Evolutionary conservation across 441 rosid genomes (phyloP), one percentile per base, ranked within the genome.

Genomic region (Arabidopsis hybrid): DNA sequence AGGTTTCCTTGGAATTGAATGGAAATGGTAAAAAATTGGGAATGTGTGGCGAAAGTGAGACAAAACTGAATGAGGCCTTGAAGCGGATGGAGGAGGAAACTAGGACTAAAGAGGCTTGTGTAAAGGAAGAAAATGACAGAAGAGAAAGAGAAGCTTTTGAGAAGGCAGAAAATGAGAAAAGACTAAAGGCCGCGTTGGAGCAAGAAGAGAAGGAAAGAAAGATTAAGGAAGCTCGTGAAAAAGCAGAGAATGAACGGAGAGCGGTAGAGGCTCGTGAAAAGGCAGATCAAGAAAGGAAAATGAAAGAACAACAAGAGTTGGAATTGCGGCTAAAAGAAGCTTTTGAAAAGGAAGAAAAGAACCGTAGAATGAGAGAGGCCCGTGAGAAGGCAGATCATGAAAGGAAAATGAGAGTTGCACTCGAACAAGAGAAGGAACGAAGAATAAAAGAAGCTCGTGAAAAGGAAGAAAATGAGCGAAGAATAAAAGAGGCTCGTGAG

Each of bases 211-310:
- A 61, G 42, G 82, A 73, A 73, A 84, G 63, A 81, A 78, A 13
- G 78, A 14, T 67, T 8, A 69, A 71, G 45, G 76, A 67, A 74
- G 78, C 80, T 61, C 67, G 26, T 47, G 82, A 79, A 67, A 75
- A 71, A 58, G 87, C 78, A 71, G 88, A 80, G 74, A 76, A 46
- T 8, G 78, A 75, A 73, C 72, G 63, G 18, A 82, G 69, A 66
- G 49, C 8, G 8, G 77, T 49, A 53, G 85, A 82, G 82, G 74
- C 79, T 36, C 18, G 13, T 5, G 74, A 76, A 36, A 72, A 42
- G 73, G 86, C 78, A 60, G 89, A 75, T 39, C 82, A 65, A 18
- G 85, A 78, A 65, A 83, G 38, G 77, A 85, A 77, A 72, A 29
- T 65, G 55, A 73, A 59, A 49, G 83, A 84, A 60, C 71, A 65